Evolutionary conservation across 2,329 filamentous ascomycete genomes (phyloP).

Genomic region (Colletotrichum sidae): DNA sequence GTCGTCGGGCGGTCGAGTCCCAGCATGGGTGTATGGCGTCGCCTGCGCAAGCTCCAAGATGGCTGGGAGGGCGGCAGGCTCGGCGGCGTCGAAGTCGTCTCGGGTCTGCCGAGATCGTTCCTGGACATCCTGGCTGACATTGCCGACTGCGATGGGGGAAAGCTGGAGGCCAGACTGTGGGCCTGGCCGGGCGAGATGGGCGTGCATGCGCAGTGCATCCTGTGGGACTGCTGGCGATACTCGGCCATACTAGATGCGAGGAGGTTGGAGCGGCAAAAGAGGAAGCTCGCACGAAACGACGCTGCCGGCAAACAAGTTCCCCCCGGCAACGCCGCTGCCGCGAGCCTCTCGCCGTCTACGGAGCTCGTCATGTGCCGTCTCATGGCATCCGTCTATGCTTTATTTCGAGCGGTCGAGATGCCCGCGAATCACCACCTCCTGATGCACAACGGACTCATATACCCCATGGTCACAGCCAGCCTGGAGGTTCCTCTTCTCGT

Average conservation of each 20-base stretch:
- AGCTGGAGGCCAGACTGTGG: slow-evolving; percentile 38
- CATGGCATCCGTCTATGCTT: slow-evolving; percentile 41
- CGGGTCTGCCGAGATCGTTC: slow-evolving; percentile 43
- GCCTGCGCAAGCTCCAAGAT: slow-evolving; percentile 30
- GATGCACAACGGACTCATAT: slow-evolving; percentile 42
- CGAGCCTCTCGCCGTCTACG: slow-evolving; percentile 10
- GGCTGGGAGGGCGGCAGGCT: slow-evolving; percentile 24
- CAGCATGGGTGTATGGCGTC: slow-evolving; percentile 36
- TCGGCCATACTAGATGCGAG: slow-evolving; percentile 42
- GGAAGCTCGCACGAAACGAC: neutral
- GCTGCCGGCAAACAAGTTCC: neutral
- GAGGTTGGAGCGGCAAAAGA: slow-evolving; percentile 10
- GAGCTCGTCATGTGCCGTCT: slow-evolving; percentile 42
- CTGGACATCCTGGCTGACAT: slow-evolving; percentile 43
- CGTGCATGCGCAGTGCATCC: slow-evolving; percentile 42
- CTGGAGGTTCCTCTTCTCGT: slow-evolving; percentile 41
- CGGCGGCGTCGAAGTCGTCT: slow-evolving; percentile 44
- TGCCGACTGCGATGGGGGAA: slow-evolving; percentile 8
- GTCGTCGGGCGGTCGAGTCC: slow-evolving; percentile 31
- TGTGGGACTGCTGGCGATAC: slow-evolving; percentile 45
- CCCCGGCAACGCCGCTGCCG: neutral
- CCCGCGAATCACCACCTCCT: slow-evolving; percentile 38
- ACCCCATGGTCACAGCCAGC: slow-evolving; percentile 42
- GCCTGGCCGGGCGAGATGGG: slow-evolving; percentile 43
- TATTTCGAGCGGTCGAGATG: slow-evolving; percentile 36